Evolutionary conservation across 805 yeast genomes (phyloP).

Genomic region (Candida maesae): DNA sequence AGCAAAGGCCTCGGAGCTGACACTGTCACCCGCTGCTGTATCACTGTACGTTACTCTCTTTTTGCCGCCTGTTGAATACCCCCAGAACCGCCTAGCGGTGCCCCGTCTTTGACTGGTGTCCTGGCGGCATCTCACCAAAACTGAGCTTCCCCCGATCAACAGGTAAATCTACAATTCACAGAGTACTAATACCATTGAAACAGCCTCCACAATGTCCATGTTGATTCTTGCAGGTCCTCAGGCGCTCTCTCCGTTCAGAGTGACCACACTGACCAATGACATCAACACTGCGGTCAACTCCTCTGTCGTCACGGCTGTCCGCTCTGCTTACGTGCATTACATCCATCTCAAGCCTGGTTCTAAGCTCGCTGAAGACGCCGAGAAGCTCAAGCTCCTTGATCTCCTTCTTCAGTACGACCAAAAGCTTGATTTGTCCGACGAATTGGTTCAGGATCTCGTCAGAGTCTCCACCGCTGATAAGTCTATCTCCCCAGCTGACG

Average conservation of each 20-base stretch:
- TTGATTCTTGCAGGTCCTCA: constrained; percentile 78
- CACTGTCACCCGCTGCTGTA: constrained; percentile 6
- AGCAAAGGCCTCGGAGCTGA: constrained; percentile 11
- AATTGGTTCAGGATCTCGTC: constrained; percentile 39
- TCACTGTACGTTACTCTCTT: neutral
- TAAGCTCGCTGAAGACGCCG: constrained; percentile 25
- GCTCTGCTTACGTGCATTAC: constrained; percentile 78
- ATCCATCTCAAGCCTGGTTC: constrained; percentile 47
- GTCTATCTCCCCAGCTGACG: constrained; percentile 30
- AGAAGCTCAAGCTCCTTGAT: constrained; percentile 47
- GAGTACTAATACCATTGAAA: neutral
- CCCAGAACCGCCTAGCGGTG: no score
- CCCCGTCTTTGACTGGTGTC: neutral
- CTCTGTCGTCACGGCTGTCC: constrained; percentile 63
- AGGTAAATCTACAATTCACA: neutral
- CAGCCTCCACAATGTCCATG: constrained; percentile 33
- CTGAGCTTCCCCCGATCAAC: no score
- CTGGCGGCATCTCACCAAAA: no score
- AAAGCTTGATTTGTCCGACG: constrained; percentile 51
- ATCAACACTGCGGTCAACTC: constrained; percentile 66
- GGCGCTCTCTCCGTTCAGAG: constrained; percentile 86
- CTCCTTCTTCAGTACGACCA: constrained; percentile 72
- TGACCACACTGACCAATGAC: constrained; percentile 64
- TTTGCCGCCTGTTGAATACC: no score
- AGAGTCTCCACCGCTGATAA: constrained; percentile 31